Evolutionary conservation across 306 rosid species (phyloP), one percentile per base, ranked within the genome.

Genomic region (Arachis hypogaea): DNA sequence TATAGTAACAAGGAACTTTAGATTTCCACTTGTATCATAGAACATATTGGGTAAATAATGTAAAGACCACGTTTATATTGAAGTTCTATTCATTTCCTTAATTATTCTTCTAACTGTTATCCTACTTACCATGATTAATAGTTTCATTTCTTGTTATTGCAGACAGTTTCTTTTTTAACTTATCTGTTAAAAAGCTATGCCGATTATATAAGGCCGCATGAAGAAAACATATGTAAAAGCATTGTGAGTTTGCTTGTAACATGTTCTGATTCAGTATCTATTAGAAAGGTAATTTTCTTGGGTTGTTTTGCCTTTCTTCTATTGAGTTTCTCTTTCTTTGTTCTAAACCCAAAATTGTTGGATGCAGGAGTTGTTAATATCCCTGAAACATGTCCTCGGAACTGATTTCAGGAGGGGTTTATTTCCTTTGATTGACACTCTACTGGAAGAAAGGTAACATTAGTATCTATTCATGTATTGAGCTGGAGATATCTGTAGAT

Each of bases 171-270:
- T 1, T 95, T 95, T 84, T 83, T 95, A 78, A 95, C 98, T 14
- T 95, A 95, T 70, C 86, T 95, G 83, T 80, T 95, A 89, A 95
- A 91, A 87, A 83, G 99, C 84, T 92, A 86, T 57, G 98, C 98
- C 46, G 98, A 95, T 78, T 95, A 87, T 88, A 95, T 95, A 76
- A 86, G 90, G 85, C 96, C 95, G 33, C 99, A 95, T 82, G 99
- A 95, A 82, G 99, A 92, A 82, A 92, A 98, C 88, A 95, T 95
- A 75, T 95, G 99, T 69, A 92, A 90, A 86, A 95, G 99, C 85
- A 95, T 95, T 77, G 99, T 95, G 76, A 95, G 88, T 90, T 89
- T 95, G 80, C 96, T 95, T 72, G 98, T 95, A 56, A 95, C 99
- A 59, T 95, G 99, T 80, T 87, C 98, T 44, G 99, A 95, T 81